Percentiles rank a stretch among this genome's conserved stretches.
phyloP scores from a whole-genome alignment of 2,329 filamentous ascomycete genomes.

The Penicillium sp. region DNA sequence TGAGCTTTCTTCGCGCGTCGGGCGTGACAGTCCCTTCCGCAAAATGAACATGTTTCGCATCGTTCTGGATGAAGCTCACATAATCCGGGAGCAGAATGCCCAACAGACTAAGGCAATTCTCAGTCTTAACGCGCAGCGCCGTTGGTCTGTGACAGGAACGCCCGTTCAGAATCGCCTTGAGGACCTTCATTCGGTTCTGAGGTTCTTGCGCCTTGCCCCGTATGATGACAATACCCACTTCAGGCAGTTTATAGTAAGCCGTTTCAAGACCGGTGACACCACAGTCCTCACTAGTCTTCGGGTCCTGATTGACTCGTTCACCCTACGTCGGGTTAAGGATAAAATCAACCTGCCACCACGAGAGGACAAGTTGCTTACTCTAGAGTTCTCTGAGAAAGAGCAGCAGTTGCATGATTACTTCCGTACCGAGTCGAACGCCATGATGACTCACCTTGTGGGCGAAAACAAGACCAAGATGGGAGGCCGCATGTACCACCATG shows the following conservation, averaged over 20 bases:
- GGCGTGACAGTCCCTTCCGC: conserved; percentile 64
- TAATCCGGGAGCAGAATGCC: conserved; percentile 82
- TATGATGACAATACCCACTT: conserved; percentile 80
- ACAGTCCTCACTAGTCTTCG: conserved; percentile 79
- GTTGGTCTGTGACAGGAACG: conserved; percentile 97
- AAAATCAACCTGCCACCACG: conserved; percentile 79
- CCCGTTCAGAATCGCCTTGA: conserved; percentile 92
- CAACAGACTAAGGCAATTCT: conserved; percentile 84
- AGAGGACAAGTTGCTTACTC: conserved; percentile 68
- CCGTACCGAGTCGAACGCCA: conserved; percentile 73
- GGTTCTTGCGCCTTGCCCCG: conserved; percentile 79
- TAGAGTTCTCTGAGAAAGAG: conserved; percentile 77
- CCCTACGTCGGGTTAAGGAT: conserved; percentile 86
- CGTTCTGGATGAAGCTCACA: conserved; percentile 91
- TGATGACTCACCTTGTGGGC: conserved; percentile 72
- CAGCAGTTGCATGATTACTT: conserved; percentile 80
- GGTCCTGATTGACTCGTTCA: conserved; percentile 90
- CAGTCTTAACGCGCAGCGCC: conserved; percentile 72
- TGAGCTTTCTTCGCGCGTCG: conserved; percentile 69
- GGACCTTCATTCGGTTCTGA: conserved; percentile 82
- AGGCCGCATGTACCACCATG: conserved; percentile 89
- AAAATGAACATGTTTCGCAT: conserved; percentile 90
- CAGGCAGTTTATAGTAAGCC: conserved; percentile 73
- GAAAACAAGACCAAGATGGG: conserved; percentile 67
- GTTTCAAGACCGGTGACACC: conserved; percentile 84